Conservation (phyloP, 495 filamentous ascomycete species). For the Opeltia flavorubescens region DNA sequence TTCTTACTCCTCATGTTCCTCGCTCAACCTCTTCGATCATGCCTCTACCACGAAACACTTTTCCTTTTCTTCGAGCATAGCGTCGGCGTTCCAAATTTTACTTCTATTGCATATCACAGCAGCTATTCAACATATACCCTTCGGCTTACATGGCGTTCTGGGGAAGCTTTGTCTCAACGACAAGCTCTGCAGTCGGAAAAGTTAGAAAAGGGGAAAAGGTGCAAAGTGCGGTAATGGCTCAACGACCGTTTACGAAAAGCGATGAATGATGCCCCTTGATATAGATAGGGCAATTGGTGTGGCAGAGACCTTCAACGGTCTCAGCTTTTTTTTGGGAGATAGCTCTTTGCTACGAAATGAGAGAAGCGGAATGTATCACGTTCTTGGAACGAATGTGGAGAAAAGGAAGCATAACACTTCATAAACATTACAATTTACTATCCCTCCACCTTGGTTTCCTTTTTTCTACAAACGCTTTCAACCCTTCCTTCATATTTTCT, state of each 20-base stretch:
- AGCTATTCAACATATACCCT: conserved; percentile 2
- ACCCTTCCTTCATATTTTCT: conserved; percentile 65
- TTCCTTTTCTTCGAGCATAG: background rate
- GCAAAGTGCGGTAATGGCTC: too few species aligned
- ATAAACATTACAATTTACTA: conserved; percentile 48
- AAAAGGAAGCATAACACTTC: too few species aligned
- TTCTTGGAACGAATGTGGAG: too few species aligned
- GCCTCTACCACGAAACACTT: background rate
- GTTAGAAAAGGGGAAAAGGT: too few species aligned
- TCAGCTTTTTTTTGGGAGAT: too few species aligned
- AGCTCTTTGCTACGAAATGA: too few species aligned
- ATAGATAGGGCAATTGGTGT: too few species aligned
- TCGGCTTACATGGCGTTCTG: background rate
- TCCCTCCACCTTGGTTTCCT: conserved; percentile 56
- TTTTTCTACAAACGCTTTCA: conserved; percentile 69
- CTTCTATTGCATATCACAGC: background rate
- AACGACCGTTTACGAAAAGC: too few species aligned
- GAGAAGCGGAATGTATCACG: too few species aligned
- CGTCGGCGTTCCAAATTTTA: background rate
- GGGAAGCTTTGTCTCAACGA: conserved; percentile 1
- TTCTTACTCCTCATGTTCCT: background rate
- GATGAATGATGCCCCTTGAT: too few species aligned
- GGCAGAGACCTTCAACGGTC: too few species aligned
- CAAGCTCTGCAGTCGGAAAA: background rate
- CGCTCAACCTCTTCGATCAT: background rate